phyloP scores from a whole-genome alignment of 2,329 filamentous ascomycete genomes.

The Truncatella angustata region DNA sequence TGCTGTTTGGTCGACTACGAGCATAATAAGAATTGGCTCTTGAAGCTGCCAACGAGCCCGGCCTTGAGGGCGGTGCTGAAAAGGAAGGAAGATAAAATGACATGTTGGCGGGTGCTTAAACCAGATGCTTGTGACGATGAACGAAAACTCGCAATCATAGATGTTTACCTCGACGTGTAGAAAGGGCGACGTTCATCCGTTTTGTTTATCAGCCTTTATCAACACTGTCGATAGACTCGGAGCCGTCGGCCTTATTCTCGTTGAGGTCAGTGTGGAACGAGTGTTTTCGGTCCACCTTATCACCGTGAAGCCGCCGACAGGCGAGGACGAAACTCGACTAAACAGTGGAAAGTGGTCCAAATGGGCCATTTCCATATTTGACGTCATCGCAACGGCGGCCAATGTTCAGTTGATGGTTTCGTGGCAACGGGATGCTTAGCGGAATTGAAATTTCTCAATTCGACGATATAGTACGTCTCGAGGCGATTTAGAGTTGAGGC shows the following conservation, averaged over 20 bases:
- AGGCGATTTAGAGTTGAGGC: not conserved
- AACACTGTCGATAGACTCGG: not conserved
- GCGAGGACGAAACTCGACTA: conserved; percentile 3
- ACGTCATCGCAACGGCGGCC: not conserved
- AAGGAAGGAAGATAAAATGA: conserved; percentile 9
- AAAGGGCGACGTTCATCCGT: not conserved
- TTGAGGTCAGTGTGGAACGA: conserved; percentile 3
- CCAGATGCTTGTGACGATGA: not conserved
- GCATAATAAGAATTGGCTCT: conserved; percentile 4
- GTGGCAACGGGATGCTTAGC: not conserved
- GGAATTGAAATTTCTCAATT: not conserved
- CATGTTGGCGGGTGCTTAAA: conserved; percentile 2
- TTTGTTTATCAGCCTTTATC: conserved; percentile 6
- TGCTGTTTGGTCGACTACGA: conserved; percentile 3
- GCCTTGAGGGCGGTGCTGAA: conserved; percentile 7
- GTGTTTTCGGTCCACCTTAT: conserved; percentile 16
- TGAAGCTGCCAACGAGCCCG: conserved; percentile 5
- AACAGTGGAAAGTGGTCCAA: conserved; percentile 1
- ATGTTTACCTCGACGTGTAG: not conserved
- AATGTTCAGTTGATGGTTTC: not conserved
- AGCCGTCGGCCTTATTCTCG: conserved; percentile 7
- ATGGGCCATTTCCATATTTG: not conserved
- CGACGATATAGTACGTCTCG: not conserved
- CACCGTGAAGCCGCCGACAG: conserved; percentile 17
- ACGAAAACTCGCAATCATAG: not conserved